Conservation (phyloP, 1,284 basidiomycete species). For the Rugosomyces carneus region DNA sequence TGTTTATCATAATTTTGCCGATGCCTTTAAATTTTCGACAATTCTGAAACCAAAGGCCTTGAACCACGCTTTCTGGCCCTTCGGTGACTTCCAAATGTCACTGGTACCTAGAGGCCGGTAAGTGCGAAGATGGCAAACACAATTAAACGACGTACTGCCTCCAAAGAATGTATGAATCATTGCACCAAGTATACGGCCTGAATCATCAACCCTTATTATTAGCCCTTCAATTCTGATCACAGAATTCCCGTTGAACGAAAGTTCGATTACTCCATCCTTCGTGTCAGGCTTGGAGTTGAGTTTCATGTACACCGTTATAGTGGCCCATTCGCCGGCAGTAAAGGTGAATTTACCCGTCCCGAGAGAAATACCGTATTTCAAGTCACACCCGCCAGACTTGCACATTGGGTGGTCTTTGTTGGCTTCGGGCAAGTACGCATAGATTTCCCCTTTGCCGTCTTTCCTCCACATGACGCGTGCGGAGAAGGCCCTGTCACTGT, state of each 20-base stretch:
- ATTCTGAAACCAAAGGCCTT: neutral
- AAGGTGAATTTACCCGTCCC: slow-evolving; percentile 50
- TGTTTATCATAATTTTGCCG: neutral
- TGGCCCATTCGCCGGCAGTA: slow-evolving; percentile 47
- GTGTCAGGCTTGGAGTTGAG: slow-evolving; percentile 42
- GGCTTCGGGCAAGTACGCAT: slow-evolving; percentile 44
- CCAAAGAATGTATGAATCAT: slow-evolving; percentile 58
- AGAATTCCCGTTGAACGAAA: slow-evolving; percentile 44
- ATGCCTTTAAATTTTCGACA: too few species aligned
- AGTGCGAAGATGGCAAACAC: neutral
- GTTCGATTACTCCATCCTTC: slow-evolving; percentile 42
- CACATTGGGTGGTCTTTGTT: slow-evolving; percentile 28
- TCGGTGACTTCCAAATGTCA: neutral
- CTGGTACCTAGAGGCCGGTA: neutral
- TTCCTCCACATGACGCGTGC: slow-evolving; percentile 43
- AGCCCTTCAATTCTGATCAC: slow-evolving; percentile 38
- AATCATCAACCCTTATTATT: slow-evolving; percentile 29
- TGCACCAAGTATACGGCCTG: slow-evolving; percentile 41
- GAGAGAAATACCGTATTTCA: slow-evolving; percentile 50
- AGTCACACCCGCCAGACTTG: slow-evolving; percentile 41
- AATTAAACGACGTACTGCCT: slow-evolving; percentile 22
- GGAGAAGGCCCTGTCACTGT: slow-evolving; percentile 33
- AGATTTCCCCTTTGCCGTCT: slow-evolving; percentile 43
- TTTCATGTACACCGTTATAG: slow-evolving; percentile 44
- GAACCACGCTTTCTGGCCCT: neutral